Base-by-base conservation (phyloP, 1,284 basidiomycete genomes). In the Marasmius tenuissimus region DNA sequence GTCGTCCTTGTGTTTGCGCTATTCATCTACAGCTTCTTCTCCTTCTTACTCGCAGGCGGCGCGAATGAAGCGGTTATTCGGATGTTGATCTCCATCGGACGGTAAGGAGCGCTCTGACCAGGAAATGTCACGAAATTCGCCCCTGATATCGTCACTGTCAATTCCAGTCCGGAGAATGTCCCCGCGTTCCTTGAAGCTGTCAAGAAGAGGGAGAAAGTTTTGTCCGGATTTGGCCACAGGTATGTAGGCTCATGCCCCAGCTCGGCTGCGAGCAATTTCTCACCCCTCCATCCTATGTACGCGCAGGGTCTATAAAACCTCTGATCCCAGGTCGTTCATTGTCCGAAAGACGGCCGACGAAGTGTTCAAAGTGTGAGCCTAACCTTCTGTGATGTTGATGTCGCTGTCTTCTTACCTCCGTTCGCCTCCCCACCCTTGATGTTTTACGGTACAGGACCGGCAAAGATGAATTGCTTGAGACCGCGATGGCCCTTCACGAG, bases 51-150 rank as follows among this genome's bases (percentile, higher is more conserved):
- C 64, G 18, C 66, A 88, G 86, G 92, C 66, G 92, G 92, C 62
- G 93, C 92, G 4, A 94, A 94, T 67, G 92, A 94, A 74, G 92
- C 92, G 11, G 93, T 95, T 63, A 94, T 96, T 71, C 85, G 93
- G 16, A 95, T 96, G 94, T 78, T 96, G 52, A 83, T 93, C 51
- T 88, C 90, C 0, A 94, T 96, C 64, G 93, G 92, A 68, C 86
- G 86, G 89, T 89, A 64, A 70, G 82, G 71, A 33, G 7, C 22
- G 18, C 38, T 33, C 37, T 52, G 11, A 61, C 52, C 14, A 33
- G 22, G 35, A 55, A 37, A 37, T 9, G 22, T 12, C 20, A 34
- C 9, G 12, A n/a, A 9, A 34, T 56, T 57, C 47, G 34, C n/a
- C 12, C 16, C 27, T 8, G 34, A 54, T 52, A 54, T 48, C 8